Evolutionary conservation across 164 flowering plant species (phyloP).

Genomic region (Malania oleifera): DNA sequence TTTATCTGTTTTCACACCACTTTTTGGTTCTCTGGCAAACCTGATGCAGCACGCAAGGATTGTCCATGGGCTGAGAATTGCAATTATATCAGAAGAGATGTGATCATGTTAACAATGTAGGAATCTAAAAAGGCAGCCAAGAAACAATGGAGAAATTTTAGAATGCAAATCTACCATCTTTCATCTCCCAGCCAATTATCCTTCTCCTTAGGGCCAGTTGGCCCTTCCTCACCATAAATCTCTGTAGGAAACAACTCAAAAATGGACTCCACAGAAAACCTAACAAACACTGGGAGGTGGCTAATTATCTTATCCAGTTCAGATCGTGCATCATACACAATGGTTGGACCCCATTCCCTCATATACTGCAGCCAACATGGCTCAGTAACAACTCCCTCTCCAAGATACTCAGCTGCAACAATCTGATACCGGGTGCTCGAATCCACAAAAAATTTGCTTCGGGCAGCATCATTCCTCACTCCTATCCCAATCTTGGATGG

Average conservation of each 20-base stretch:
- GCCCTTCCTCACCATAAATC: conserved; percentile 7
- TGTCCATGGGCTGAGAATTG: too few relatives aligned
- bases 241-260: conserved; percentile 3
- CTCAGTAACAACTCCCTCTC: conserved; percentile 28
- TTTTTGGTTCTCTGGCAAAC: too few relatives aligned
- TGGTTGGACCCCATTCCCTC: conserved; percentile 48
- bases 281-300: conserved; percentile 21
- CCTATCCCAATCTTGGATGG: conserved; percentile 34
- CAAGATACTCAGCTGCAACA: conserved; percentile 44
- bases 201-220: conserved; percentile 8
- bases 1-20: too few relatives aligned
- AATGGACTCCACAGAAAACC: conserved; percentile 2
- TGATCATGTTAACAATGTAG: too few relatives aligned
- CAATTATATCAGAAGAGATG: too few relatives aligned
- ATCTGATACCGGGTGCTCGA: conserved; percentile 29
- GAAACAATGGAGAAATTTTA: not conserved
- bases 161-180: not conserved
- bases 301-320: conserved; percentile 32
- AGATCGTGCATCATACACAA: conserved; percentile 27
- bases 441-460: conserved; percentile 27
- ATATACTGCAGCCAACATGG: conserved; percentile 43
- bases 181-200: conserved; percentile 6
- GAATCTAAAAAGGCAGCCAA: too few relatives aligned
- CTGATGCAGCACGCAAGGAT: too few relatives aligned
- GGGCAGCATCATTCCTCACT: conserved; percentile 37